Evolutionary conservation across 2,329 filamentous ascomycete species (phyloP).

Genomic region (Diaporthe eres): DNA sequence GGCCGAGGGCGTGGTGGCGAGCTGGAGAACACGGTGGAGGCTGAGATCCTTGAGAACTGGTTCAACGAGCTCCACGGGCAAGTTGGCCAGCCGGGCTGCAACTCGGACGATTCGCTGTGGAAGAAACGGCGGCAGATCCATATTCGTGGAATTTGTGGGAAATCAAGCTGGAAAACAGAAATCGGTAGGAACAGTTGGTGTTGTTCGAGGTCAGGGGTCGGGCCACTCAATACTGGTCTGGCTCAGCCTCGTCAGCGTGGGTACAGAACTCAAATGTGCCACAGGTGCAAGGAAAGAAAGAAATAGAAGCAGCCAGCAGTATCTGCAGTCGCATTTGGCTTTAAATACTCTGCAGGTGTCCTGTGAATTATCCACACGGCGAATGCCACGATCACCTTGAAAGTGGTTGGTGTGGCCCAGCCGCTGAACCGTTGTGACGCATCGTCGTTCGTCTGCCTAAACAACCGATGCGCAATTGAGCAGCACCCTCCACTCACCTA

Average conservation of each 20-base stretch:
- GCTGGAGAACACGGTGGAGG: slow-evolving; percentile 2
- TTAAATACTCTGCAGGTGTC: not conserved
- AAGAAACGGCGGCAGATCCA: not conserved
- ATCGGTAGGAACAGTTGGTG: not conserved
- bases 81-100: not conserved
- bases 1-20: not conserved
- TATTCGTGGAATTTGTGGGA: not conserved
- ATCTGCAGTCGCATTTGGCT: not conserved
- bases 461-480: slow-evolving; percentile 15
- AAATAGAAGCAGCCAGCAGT: not conserved
- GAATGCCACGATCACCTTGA: not conserved
- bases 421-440: not conserved
- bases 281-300: no score
- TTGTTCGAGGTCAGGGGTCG: not conserved
- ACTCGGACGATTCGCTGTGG: not conserved
- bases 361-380: not conserved
- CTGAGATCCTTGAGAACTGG: slow-evolving; percentile 5
- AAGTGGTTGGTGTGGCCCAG: not conserved
- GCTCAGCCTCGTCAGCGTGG: not conserved
- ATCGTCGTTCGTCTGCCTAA: slow-evolving; percentile 7
- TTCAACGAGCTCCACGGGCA: slow-evolving; percentile 22
- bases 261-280: not conserved
- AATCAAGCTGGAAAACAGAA: not conserved
- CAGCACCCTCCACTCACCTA: not conserved
- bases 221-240: not conserved